Percentiles rank a stretch among this genome's conserved stretches.
phyloP scores from a whole-genome alignment of 352 stramenopile species.

The Phytophthora syringae region DNA sequence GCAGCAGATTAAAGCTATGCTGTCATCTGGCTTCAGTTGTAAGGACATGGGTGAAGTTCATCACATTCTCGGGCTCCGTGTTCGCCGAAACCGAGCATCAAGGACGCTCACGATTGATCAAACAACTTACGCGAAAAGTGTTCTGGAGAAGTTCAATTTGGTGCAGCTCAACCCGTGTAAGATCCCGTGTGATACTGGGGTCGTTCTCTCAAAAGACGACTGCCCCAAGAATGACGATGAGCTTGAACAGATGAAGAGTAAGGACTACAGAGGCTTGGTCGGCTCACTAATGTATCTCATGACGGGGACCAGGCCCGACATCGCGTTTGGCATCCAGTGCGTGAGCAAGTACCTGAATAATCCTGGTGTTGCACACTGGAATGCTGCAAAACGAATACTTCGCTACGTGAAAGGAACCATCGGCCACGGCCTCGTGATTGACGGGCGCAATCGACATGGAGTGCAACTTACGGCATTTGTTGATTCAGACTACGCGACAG shows the following conservation, averaged over 20 bases:
- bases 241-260: constrained; percentile 10
- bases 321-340: constrained; percentile 8
- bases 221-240: constrained; percentile 3
- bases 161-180: constrained; percentile 1
- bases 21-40: constrained; percentile 9
- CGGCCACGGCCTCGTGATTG: constrained; percentile 1
- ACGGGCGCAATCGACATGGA: neutral
- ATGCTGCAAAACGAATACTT: constrained; percentile 18
- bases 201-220: constrained; percentile 1
- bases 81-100: neutral
- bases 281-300: constrained; percentile 23
- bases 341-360: constrained; percentile 22
- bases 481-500: constrained; percentile 14
- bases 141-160: constrained; percentile 20
- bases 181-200: constrained; percentile 1
- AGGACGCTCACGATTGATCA: constrained; percentile 14
- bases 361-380: constrained; percentile 7
- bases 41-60: constrained; percentile 23
- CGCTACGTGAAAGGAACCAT: constrained; percentile 17
- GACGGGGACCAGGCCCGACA: constrained; percentile 17
- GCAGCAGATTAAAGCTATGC: neutral
- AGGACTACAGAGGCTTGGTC: constrained; percentile 15
- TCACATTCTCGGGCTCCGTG: constrained; percentile 1
- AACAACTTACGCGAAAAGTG: constrained; percentile 9
- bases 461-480: constrained; percentile 5